Percentiles rank a stretch among this genome's conserved stretches.
Evolutionary conservation across 345 rosid genomes (phyloP).

Genomic region (Hypericum perforatum): DNA sequence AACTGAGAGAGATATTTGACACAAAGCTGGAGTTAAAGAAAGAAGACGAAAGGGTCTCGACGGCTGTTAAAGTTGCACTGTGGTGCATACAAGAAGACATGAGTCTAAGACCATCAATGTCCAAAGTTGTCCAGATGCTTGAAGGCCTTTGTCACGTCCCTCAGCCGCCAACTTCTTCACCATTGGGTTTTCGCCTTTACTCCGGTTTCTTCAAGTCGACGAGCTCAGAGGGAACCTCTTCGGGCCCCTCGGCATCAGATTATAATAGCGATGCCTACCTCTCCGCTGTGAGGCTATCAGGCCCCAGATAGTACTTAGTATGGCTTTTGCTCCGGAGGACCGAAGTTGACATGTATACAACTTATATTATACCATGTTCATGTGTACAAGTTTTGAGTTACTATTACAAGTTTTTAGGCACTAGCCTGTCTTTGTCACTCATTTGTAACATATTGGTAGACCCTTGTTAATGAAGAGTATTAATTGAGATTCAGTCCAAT

Average conservation of each 20-base stretch:
- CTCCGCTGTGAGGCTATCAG: slow-evolving; percentile 77
- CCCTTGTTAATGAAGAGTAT: too few relatives aligned
- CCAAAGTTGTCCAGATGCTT: slow-evolving; percentile 87
- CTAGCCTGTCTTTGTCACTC: too few relatives aligned
- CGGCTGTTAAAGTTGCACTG: slow-evolving; percentile 62
- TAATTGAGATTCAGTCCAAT: too few relatives aligned
- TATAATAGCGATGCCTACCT: slow-evolving; percentile 53
- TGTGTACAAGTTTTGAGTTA: too few relatives aligned
- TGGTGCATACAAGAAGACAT: slow-evolving; percentile 97
- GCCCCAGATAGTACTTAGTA: slow-evolving; percentile 59
- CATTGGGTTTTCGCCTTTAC: slow-evolving; percentile 49
- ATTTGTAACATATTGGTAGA: too few relatives aligned
- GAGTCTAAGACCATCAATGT: slow-evolving; percentile 69
- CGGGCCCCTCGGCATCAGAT: slow-evolving; percentile 76
- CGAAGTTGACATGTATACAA: too few relatives aligned
- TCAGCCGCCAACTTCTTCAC: slow-evolving; percentile 54
- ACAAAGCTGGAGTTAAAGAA: slow-evolving; percentile 33
- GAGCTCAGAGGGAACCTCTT: slow-evolving; percentile 61
- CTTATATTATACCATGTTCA: too few relatives aligned
- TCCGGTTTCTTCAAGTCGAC: slow-evolving; percentile 31
- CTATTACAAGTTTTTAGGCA: too few relatives aligned
- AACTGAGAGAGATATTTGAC: slow-evolving; percentile 54
- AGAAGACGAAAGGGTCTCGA: slow-evolving; percentile 36
- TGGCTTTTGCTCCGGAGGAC: background rate
- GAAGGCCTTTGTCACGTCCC: slow-evolving; percentile 65